Percentiles rank a stretch among this genome's conserved stretches.
These are phyloP conservation scores for Dioscorea alata DNA, from an alignment of 106 monocot genomes.

Conservation along the genomic window DNA sequence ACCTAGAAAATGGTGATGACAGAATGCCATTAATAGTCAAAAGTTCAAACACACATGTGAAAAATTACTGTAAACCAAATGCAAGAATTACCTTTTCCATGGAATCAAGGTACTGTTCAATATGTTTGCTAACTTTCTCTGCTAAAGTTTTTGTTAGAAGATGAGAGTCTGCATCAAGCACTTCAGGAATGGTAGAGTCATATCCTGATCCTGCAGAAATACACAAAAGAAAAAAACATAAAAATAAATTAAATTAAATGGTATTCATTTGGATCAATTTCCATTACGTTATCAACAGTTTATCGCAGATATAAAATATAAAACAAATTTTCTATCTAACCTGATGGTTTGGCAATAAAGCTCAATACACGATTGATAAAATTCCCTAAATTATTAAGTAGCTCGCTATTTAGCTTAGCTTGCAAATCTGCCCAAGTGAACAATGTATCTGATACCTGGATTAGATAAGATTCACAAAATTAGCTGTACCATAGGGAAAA, in stretches of 20 bases:
- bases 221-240: neutral
- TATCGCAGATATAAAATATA: no score
- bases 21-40: no score
- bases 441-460: constrained; percentile 89
- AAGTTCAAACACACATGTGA: no score
- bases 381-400: constrained; percentile 85
- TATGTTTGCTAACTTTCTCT: constrained; percentile 48
- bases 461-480: constrained; percentile 9
- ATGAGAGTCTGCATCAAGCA: constrained; percentile 60
- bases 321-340: constrained; percentile 16
- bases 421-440: constrained; percentile 96
- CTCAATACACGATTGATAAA: constrained; percentile 91
- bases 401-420: constrained; percentile 88
- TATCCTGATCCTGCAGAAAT: constrained; percentile 81
- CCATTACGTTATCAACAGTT: no score
- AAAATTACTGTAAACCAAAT: no score
- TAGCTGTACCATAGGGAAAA: neutral
- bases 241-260: no score
- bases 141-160: constrained; percentile 47
- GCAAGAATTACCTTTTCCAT: constrained; percentile 83
- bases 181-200: constrained; percentile 76
- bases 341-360: constrained; percentile 86
- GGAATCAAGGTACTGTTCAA: constrained; percentile 86
- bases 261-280: no score
- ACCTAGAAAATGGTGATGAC: no score